A percentile compares a stretch with the other conserved stretches of the same genome.
Evolutionary conservation across 306 rosid genomes (phyloP).

Genomic region (Trifolium fragiferum): DNA sequence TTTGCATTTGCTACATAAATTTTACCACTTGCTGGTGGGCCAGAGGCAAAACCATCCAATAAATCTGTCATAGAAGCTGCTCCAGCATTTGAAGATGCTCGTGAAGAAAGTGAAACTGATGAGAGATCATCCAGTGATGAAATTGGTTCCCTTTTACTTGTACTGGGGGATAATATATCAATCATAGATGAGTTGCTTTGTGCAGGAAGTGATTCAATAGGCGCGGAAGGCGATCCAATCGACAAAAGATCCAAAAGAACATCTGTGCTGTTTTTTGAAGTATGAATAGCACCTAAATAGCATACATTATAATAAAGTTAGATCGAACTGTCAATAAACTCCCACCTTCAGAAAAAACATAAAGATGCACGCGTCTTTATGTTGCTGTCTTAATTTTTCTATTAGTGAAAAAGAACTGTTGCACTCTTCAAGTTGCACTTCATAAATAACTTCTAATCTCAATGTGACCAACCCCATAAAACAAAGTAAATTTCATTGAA

Average conservation of each 20-base stretch:
- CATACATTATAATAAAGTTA: slow-evolving; percentile 23
- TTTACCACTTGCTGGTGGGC: slow-evolving; percentile 57
- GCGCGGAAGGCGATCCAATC: slow-evolving; percentile 55
- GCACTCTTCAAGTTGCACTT: not conserved
- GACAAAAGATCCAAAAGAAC: slow-evolving; percentile 89
- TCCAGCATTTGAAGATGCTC: slow-evolving; percentile 56
- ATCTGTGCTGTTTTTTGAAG: slow-evolving; percentile 68
- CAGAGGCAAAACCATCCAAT: slow-evolving; percentile 70
- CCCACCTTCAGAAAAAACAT: not conserved
- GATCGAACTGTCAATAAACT: slow-evolving; percentile 26
- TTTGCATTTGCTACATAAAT: slow-evolving; percentile 22
- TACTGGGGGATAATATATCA: slow-evolving; percentile 60
- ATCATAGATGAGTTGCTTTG: slow-evolving; percentile 56
- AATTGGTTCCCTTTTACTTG: slow-evolving; percentile 56
- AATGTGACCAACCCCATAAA: slow-evolving; percentile 7
- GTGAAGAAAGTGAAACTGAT: slow-evolving; percentile 61
- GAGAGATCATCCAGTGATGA: slow-evolving; percentile 72
- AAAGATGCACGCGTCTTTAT: not conserved
- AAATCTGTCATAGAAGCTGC: slow-evolving; percentile 78
- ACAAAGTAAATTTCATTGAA: slow-evolving; percentile 12
- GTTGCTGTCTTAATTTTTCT: not conserved
- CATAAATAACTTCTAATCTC: not conserved
- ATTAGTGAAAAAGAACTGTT: not conserved
- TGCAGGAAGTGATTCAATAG: slow-evolving; percentile 64
- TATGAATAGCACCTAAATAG: slow-evolving; percentile 56